These are phyloP conservation scores for Metschnikowia borealis DNA, from an alignment of 805 yeast species.

Conservation along the genomic window DNA sequence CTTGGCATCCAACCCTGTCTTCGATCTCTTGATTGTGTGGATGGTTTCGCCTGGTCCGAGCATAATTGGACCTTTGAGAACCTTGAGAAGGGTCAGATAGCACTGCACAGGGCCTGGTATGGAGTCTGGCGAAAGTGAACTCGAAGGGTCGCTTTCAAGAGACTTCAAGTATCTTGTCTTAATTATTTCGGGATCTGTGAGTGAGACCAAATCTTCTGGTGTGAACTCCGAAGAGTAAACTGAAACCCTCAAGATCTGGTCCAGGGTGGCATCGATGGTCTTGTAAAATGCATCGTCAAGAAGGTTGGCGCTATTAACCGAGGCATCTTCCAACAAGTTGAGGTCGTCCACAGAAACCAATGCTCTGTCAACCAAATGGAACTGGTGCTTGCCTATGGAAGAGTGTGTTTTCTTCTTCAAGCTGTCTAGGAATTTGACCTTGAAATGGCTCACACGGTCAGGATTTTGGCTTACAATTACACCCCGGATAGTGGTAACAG, in stretches of 20 bases:
- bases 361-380: conserved; percentile 27
- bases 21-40: conserved; percentile 53
- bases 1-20: conserved; percentile 51
- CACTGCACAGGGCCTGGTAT: conserved; percentile 58
- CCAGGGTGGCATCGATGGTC: conserved; percentile 21
- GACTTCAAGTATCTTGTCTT: conserved; percentile 46
- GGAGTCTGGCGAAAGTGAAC: conserved; percentile 24
- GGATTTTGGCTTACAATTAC: conserved; percentile 21
- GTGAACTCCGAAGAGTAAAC: conserved; percentile 50
- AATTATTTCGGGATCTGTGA: conserved; percentile 48
- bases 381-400: conserved; percentile 31
- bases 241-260: conserved; percentile 46
- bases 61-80: conserved; percentile 63
- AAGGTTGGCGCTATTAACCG: conserved; percentile 9
- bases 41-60: conserved; percentile 40
- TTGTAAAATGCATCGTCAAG: conserved; percentile 35
- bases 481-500: conserved; percentile 28
- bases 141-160: conserved; percentile 23
- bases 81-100: conserved; percentile 55
- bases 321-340: conserved; percentile 14
- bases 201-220: conserved; percentile 40
- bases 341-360: conserved; percentile 29
- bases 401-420: background rate
- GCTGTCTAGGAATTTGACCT: conserved; percentile 25
- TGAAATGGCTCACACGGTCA: conserved; percentile 24